Evolutionary conservation across 2,329 filamentous ascomycete genomes (phyloP).

Genomic region (Penicillium sp.): DNA sequence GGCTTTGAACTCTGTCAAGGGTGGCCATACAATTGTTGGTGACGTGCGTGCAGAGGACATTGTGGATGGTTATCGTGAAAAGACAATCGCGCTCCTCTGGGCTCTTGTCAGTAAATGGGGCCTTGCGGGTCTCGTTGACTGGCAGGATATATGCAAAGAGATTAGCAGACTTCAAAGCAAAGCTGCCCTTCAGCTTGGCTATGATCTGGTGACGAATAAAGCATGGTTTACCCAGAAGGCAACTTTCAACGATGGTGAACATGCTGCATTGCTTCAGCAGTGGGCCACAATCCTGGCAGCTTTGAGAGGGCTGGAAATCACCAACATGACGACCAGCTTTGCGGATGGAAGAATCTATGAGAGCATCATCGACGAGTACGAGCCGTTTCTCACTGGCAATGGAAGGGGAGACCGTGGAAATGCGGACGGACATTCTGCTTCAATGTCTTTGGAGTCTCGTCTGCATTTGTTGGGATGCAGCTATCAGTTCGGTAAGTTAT

Average conservation of each 20-base stretch:
- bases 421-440: background rate
- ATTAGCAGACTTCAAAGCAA: constrained; percentile 47
- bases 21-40: constrained; percentile 44
- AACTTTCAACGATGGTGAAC: constrained; percentile 27
- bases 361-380: constrained; percentile 61
- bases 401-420: background rate
- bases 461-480: constrained; percentile 46
- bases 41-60: constrained; percentile 59
- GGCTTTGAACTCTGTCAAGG: constrained; percentile 51
- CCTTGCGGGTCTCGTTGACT: constrained; percentile 57
- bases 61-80: constrained; percentile 66
- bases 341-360: constrained; percentile 57
- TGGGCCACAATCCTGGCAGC: constrained; percentile 58
- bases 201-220: constrained; percentile 23
- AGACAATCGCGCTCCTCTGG: constrained; percentile 64
- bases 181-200: constrained; percentile 14
- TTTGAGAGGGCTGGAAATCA: constrained; percentile 49
- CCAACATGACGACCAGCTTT: constrained; percentile 62
- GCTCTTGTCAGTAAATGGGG: constrained; percentile 60
- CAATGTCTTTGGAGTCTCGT: constrained; percentile 33
- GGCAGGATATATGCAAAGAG: constrained; percentile 56
- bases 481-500: constrained; percentile 43
- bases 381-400: constrained; percentile 41
- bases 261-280: constrained; percentile 52
- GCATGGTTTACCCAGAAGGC: constrained; percentile 23